A percentile compares a stretch with the other conserved stretches of the same genome.
Evolutionary conservation across 352 stramenopile species (phyloP).

Genomic region (Elongisporangium prolatum): DNA sequence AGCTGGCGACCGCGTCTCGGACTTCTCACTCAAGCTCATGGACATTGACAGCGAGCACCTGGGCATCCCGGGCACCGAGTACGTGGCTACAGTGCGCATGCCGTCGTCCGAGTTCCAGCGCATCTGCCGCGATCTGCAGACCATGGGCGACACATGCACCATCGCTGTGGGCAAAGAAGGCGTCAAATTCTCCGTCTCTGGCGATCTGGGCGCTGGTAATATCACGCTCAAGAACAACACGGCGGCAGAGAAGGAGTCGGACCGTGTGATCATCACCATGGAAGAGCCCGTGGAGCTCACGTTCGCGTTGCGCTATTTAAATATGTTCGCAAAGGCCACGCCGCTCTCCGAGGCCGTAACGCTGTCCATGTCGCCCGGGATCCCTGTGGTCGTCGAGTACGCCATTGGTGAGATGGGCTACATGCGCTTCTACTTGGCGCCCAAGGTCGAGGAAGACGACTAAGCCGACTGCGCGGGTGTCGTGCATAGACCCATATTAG

Average conservation of each 20-base stretch:
- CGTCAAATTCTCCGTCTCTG: conserved; percentile 96
- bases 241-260: conserved; percentile 81
- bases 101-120: conserved; percentile 96
- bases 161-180: conserved; percentile 97
- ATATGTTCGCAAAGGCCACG: conserved; percentile 99
- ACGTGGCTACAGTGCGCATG: conserved; percentile 95
- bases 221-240: conserved; percentile 91
- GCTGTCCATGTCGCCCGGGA: conserved; percentile 96
- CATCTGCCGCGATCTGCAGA: conserved; percentile 98
- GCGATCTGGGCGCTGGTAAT: conserved; percentile 97
- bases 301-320: conserved; percentile 99
- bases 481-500: conserved; percentile 4
- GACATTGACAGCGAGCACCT: conserved; percentile 99
- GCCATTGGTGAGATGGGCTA: conserved; percentile 96
- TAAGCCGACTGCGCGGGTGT: conserved; percentile 22
- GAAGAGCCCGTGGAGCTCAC: conserved; percentile 98
- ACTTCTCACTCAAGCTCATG: conserved; percentile 99
- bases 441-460: conserved; percentile 99
- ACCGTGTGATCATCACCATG: conserved; percentile 97
- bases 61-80: conserved; percentile 98
- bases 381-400: conserved; percentile 99
- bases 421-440: conserved; percentile 99
- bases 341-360: conserved; percentile 93
- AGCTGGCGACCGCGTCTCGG: conserved; percentile 90
- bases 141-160: conserved; percentile 97